A percentile compares a stretch with the other conserved stretches of the same genome.
Conservation (phyloP, 2,329 filamentous ascomycete species). For the Huntiella bhutanensis region DNA sequence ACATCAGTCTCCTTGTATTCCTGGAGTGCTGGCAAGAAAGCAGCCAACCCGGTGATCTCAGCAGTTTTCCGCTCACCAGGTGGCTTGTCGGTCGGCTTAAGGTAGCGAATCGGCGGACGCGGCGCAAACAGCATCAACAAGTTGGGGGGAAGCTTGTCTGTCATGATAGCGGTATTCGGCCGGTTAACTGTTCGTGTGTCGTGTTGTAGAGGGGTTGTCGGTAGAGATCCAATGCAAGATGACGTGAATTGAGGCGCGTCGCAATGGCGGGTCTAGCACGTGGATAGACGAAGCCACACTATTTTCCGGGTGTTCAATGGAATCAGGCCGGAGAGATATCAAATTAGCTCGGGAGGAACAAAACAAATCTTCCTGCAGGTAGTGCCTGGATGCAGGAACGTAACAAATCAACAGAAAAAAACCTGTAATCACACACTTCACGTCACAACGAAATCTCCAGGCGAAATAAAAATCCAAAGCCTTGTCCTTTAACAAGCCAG, state of each 20-base stretch:
- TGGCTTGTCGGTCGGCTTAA: constrained; percentile 64
- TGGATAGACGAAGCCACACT: too few species aligned
- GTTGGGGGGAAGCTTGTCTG: constrained; percentile 86
- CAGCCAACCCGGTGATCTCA: constrained; percentile 51
- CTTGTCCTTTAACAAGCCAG: neutral
- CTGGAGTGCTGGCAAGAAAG: constrained; percentile 53
- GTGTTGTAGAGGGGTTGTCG: neutral
- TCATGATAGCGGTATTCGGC: constrained; percentile 40
- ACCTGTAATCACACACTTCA: neutral
- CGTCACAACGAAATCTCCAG: constrained; percentile 5
- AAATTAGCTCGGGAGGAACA: too few species aligned
- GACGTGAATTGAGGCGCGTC: neutral
- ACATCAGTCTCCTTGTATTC: constrained; percentile 61
- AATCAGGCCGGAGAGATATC: too few species aligned
- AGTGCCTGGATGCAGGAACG: too few species aligned
- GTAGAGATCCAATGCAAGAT: neutral
- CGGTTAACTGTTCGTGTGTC: neutral
- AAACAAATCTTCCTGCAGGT: too few species aligned
- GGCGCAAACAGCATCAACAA: constrained; percentile 88
- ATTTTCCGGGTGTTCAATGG: too few species aligned
- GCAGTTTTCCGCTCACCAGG: constrained; percentile 66
- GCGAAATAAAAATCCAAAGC: constrained; percentile 2
- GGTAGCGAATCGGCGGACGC: constrained; percentile 76
- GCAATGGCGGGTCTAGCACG: too few species aligned
- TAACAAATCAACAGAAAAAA: constrained; percentile 1